Evolutionary conservation across 2,329 filamentous ascomycete species (phyloP).

Genomic region (Nemania sp.): DNA sequence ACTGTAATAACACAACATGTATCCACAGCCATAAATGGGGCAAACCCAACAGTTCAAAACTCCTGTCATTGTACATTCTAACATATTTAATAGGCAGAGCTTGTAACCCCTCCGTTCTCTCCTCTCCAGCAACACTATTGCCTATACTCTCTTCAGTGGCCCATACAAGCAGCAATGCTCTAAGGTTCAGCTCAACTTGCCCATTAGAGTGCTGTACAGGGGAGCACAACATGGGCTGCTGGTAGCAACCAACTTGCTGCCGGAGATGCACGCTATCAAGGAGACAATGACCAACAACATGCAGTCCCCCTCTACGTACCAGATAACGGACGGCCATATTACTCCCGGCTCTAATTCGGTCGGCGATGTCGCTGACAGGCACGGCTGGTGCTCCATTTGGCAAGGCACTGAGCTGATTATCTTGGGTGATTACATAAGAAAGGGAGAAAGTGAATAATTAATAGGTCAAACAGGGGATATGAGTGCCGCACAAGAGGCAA

Average conservation of each 20-base stretch:
- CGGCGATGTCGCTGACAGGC: not conserved
- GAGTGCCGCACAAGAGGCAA: conserved; percentile 20
- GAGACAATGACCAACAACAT: conserved; percentile 19
- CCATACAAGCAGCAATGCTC: not conserved
- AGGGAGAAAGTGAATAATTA: conserved; percentile 9
- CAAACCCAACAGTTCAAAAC: too few relatives aligned
- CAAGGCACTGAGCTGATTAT: not conserved
- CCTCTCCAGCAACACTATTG: not conserved
- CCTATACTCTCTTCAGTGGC: not conserved
- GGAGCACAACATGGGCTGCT: not conserved
- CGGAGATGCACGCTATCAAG: conserved; percentile 11
- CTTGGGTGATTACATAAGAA: too few relatives aligned
- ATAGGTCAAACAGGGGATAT: not conserved
- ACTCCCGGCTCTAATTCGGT: not conserved
- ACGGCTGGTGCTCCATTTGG: conserved; percentile 8
- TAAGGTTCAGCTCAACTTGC: conserved; percentile 15
- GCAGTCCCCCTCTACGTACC: not conserved
- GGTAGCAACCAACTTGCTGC: not conserved
- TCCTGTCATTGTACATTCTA: too few relatives aligned
- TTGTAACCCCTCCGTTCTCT: not conserved
- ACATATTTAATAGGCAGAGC: too few relatives aligned
- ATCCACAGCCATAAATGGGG: not conserved
- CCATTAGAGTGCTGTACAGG: too few relatives aligned
- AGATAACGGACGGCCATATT: not conserved
- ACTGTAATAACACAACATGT: not conserved